Conservation (phyloP, 179 eudicot species). For the Dionaea muscipula region DNA sequence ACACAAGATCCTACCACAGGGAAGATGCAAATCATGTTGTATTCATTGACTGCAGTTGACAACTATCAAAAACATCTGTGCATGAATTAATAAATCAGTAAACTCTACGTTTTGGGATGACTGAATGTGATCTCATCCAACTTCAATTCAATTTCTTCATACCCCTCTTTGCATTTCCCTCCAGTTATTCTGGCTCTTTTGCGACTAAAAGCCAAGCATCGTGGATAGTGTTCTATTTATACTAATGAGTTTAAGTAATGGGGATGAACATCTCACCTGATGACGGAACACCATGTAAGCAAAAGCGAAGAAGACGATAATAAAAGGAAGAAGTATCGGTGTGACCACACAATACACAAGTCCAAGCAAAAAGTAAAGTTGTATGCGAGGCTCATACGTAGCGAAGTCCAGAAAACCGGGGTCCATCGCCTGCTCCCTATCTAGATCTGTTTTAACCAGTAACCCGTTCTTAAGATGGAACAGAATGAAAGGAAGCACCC, state of each 20-base stretch:
- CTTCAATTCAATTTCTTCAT: too few relatives aligned
- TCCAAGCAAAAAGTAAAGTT: slow-evolving; percentile 52
- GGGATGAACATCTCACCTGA: slow-evolving; percentile 31
- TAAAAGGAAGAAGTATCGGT: slow-evolving; percentile 49
- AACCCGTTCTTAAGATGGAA: slow-evolving; percentile 49
- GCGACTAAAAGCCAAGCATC: too few relatives aligned
- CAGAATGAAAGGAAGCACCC: slow-evolving; percentile 40
- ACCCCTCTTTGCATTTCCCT: too few relatives aligned
- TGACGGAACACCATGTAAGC: slow-evolving; percentile 52
- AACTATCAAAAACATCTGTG: too few relatives aligned
- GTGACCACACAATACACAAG: slow-evolving; percentile 44
- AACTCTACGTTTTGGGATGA: too few relatives aligned
- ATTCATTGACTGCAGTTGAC: too few relatives aligned
- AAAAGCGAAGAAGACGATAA: slow-evolving; percentile 48
- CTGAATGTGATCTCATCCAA: too few relatives aligned
- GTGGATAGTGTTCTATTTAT: too few relatives aligned
- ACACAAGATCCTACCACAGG: too few relatives aligned
- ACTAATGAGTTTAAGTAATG: not conserved
- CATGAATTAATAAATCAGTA: too few relatives aligned
- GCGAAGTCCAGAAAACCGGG: slow-evolving; percentile 45
- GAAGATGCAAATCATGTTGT: too few relatives aligned
- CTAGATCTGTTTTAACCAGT: slow-evolving; percentile 47
- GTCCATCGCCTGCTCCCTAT: slow-evolving; percentile 59
- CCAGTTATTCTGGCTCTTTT: too few relatives aligned
- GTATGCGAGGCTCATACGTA: slow-evolving; percentile 47